These are phyloP conservation scores for Glycyrrhiza uralensis DNA, from an alignment of 306 rosid genomes.

Conservation along the genomic window DNA sequence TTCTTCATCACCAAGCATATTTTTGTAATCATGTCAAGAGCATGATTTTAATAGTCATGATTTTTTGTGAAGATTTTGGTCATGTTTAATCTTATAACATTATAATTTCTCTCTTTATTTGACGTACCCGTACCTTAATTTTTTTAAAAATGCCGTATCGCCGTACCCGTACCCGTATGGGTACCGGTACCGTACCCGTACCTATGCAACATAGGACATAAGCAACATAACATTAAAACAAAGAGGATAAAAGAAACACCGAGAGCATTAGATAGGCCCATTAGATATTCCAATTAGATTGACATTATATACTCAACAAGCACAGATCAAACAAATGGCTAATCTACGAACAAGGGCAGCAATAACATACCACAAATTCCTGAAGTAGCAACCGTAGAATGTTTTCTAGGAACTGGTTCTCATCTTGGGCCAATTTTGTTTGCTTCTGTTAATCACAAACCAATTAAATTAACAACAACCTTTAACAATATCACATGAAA, in stretches of 20 bases:
- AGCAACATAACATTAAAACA: neutral
- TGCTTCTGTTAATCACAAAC: constrained; percentile 59
- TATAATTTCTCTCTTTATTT: too few species aligned
- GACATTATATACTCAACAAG: neutral
- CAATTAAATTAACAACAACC: neutral
- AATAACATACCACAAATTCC: constrained; percentile 79
- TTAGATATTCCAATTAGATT: neutral
- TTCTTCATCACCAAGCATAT: too few species aligned
- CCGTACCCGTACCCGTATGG: too few species aligned
- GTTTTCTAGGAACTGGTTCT: constrained; percentile 85
- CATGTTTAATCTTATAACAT: too few species aligned
- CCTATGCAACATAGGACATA: too few species aligned
- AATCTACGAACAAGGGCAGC: constrained; percentile 16
- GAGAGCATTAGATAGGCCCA: neutral
- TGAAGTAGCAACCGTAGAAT: constrained; percentile 85
- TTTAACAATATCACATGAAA: constrained; percentile 6
- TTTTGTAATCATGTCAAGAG: too few species aligned
- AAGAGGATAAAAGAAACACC: neutral
- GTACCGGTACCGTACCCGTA: too few species aligned
- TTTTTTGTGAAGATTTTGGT: too few species aligned
- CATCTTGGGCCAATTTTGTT: constrained; percentile 94
- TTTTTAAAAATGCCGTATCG: too few species aligned
- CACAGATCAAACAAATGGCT: neutral
- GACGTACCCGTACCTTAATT: too few species aligned
- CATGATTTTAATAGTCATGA: too few species aligned